Conservation (phyloP, 2,329 filamentous ascomycete species). For the Fusarium dimerum region DNA sequence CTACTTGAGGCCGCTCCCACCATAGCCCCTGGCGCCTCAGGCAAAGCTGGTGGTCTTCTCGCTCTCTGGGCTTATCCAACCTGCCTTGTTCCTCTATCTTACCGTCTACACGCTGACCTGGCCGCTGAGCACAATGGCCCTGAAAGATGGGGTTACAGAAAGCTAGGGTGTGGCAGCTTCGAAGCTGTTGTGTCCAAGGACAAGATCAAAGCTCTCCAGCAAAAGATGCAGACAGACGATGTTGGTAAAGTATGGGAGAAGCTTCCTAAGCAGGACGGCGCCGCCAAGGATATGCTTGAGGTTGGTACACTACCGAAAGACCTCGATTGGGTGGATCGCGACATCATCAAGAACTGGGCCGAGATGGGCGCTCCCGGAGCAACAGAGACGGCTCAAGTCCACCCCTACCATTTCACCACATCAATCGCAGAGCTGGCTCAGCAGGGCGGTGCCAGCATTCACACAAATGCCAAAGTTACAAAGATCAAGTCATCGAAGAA, state of each 20-base stretch:
- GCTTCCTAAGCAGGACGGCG: slow-evolving; percentile 59
- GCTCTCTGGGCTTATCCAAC: slow-evolving; percentile 89
- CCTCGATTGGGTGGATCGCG: slow-evolving; percentile 79
- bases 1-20: slow-evolving; percentile 80
- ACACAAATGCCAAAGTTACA: slow-evolving; percentile 67
- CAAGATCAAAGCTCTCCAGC: slow-evolving; percentile 35
- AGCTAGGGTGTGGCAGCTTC: slow-evolving; percentile 70
- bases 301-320: slow-evolving; percentile 70
- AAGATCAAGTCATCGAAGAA: slow-evolving; percentile 58
- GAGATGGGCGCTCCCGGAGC: slow-evolving; percentile 74
- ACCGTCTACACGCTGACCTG: slow-evolving; percentile 78
- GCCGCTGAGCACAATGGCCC: slow-evolving; percentile 81
- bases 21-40: slow-evolving; percentile 88
- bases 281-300: slow-evolving; percentile 48
- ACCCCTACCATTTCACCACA: slow-evolving; percentile 88
- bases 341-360: slow-evolving; percentile 69
- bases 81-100: slow-evolving; percentile 83
- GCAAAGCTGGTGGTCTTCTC: slow-evolving; percentile 89
- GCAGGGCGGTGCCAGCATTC: slow-evolving; percentile 67
- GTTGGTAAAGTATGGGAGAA: slow-evolving; percentile 58
- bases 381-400: slow-evolving; percentile 86
- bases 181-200: slow-evolving; percentile 39
- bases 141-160: slow-evolving; percentile 83
- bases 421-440: slow-evolving; percentile 76
- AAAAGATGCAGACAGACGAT: slow-evolving; percentile 15